A percentile compares a stretch with the other conserved stretches of the same genome.
These are phyloP conservation scores for Phallus indusiatus DNA, from an alignment of 768 basidiomycete genomes.

Conservation along the genomic window DNA sequence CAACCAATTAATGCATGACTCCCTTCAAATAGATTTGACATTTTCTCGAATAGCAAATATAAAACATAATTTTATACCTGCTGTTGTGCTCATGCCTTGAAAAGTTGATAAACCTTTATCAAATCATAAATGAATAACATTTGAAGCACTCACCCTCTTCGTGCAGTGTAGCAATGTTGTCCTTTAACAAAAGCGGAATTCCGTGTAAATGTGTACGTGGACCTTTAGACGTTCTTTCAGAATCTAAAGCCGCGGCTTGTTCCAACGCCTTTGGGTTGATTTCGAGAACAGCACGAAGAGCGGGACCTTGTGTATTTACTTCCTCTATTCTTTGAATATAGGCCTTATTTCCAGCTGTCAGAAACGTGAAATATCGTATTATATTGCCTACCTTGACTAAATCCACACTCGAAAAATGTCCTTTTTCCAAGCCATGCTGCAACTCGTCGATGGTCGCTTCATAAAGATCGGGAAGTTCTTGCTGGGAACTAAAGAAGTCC, in stretches of 20 bases:
- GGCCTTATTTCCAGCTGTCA: conserved; percentile 19
- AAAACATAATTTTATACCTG: not conserved
- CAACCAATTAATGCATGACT: conserved; percentile 25
- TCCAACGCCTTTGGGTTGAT: conserved; percentile 28
- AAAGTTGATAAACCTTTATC: not conserved
- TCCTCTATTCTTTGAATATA: conserved; percentile 35
- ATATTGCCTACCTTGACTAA: conserved; percentile 25
- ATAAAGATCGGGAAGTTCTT: conserved; percentile 29
- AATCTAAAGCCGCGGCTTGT: conserved; percentile 26
- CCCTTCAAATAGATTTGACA: conserved; percentile 11
- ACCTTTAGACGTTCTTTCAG: conserved; percentile 21
- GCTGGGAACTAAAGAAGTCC: not conserved
- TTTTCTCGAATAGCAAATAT: not conserved
- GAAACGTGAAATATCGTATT: not conserved
- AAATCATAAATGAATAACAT: not conserved
- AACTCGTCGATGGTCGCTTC: conserved; percentile 31
- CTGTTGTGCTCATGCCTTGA: conserved; percentile 8
- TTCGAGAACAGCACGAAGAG: conserved; percentile 31
- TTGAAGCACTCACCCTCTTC: not conserved
- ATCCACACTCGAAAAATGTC: conserved; percentile 31
- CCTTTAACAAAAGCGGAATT: conserved; percentile 30
- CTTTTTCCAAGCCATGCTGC: conserved; percentile 27
- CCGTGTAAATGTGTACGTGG: conserved; percentile 28
- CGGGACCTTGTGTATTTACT: conserved; percentile 31
- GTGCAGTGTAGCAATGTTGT: conserved; percentile 22